Evolutionary conservation across 192 early-diverging fungal species (phyloP).

Genomic region (Entomortierella chlamydospora): DNA sequence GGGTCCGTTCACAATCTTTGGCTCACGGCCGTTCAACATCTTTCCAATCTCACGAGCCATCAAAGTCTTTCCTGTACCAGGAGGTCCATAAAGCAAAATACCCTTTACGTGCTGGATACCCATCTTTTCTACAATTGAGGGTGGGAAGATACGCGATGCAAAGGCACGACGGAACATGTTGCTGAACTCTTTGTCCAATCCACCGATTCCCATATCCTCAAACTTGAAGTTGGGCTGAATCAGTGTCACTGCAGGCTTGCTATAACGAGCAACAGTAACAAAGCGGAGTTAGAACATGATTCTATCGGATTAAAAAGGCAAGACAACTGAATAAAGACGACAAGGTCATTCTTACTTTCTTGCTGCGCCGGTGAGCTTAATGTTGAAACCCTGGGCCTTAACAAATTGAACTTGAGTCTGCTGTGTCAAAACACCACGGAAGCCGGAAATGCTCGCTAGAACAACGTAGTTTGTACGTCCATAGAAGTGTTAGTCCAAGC

Average conservation of each 20-base stretch:
- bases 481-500: background rate
- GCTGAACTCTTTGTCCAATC: slow-evolving; percentile 93
- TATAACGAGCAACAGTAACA: slow-evolving; percentile 24
- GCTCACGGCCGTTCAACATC: slow-evolving; percentile 96
- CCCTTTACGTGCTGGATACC: slow-evolving; percentile 99
- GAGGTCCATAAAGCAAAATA: slow-evolving; percentile 90
- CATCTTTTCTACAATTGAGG: slow-evolving; percentile 89
- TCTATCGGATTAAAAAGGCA: too few relatives aligned
- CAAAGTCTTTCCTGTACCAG: slow-evolving; percentile 97
- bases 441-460: slow-evolving; percentile 9
- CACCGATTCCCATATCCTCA: slow-evolving; percentile 98
- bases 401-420: slow-evolving; percentile 77
- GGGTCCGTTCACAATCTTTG: slow-evolving; percentile 95
- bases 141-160: slow-evolving; percentile 96
- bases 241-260: slow-evolving; percentile 75
- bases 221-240: slow-evolving; percentile 97
- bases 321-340: too few relatives aligned
- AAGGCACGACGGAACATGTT: slow-evolving; percentile 97
- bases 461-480: background rate
- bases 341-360: slow-evolving; percentile 61
- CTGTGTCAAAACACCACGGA: slow-evolving; percentile 80
- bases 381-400: slow-evolving; percentile 77
- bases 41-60: slow-evolving; percentile 99
- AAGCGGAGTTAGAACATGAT: too few relatives aligned
- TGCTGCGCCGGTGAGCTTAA: slow-evolving; percentile 77